Evolutionary conservation across 495 filamentous ascomycete genomes (phyloP).

Genomic region (Hamigera avellanea): DNA sequence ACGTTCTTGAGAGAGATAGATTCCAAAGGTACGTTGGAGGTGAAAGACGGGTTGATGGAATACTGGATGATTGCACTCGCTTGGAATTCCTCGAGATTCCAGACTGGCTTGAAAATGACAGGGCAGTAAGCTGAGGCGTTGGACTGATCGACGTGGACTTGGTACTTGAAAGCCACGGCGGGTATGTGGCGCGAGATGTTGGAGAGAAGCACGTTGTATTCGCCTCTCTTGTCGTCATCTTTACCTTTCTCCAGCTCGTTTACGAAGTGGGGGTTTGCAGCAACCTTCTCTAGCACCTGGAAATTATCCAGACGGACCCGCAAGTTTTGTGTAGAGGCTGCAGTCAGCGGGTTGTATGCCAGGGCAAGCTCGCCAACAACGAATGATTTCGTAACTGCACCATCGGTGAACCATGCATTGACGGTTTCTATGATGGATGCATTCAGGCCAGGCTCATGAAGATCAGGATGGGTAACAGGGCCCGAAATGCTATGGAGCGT

Average conservation of each 20-base stretch:
- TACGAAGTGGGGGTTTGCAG: slow-evolving; percentile 86
- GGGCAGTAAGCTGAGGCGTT: slow-evolving; percentile 60
- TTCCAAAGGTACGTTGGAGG: slow-evolving; percentile 18
- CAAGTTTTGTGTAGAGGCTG: slow-evolving; percentile 35
- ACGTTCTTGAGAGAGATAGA: slow-evolving; percentile 67
- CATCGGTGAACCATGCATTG: slow-evolving; percentile 70
- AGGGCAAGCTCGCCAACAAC: slow-evolving; percentile 88
- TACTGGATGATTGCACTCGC: slow-evolving; percentile 77
- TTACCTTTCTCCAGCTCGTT: slow-evolving; percentile 39
- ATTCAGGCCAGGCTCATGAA: slow-evolving; percentile 71
- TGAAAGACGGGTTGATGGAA: slow-evolving; percentile 66
- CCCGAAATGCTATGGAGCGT: slow-evolving; percentile 55
- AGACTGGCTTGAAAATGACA: slow-evolving; percentile 63
- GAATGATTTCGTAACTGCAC: slow-evolving; percentile 54
- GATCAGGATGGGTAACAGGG: slow-evolving; percentile 65
- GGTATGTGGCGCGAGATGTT: slow-evolving; percentile 54
- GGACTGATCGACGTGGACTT: slow-evolving; percentile 63
- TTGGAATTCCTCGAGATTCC: slow-evolving; percentile 75
- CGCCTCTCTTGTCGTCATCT: slow-evolving; percentile 54
- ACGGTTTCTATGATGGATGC: slow-evolving; percentile 89
- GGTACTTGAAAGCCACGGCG: slow-evolving; percentile 86
- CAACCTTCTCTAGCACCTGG: slow-evolving; percentile 80
- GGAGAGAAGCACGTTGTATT: slow-evolving; percentile 64
- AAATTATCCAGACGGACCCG: slow-evolving; percentile 86
- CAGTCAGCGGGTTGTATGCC: slow-evolving; percentile 56